Conservation (phyloP, 768 basidiomycete species). For the Lactarius deliciosus region DNA sequence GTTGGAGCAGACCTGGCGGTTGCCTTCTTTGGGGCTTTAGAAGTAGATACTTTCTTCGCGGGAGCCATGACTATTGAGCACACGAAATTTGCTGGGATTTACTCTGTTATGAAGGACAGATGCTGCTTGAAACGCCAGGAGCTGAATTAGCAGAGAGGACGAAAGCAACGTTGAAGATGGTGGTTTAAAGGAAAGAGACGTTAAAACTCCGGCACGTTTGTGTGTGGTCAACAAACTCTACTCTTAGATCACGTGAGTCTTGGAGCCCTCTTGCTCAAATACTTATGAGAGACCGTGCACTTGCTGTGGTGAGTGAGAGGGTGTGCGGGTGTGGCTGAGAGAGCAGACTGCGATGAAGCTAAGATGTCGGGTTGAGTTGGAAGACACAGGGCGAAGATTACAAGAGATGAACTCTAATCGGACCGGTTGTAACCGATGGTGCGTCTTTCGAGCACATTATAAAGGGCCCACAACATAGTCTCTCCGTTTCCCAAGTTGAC, state of each 20-base stretch:
- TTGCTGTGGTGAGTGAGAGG: constrained; percentile 1
- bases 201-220: constrained; percentile 33
- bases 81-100: constrained; percentile 35
- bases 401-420: constrained; percentile 12
- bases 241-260: constrained; percentile 31
- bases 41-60: constrained; percentile 41
- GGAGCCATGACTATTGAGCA: constrained; percentile 41
- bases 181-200: constrained; percentile 42
- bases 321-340: constrained; percentile 5
- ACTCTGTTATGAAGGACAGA: constrained; percentile 28
- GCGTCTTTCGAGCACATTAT: not conserved
- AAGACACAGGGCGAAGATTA: constrained; percentile 18
- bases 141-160: constrained; percentile 30
- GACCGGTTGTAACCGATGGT: not conserved
- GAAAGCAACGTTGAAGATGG: constrained; percentile 43
- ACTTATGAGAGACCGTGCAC: constrained; percentile 4
- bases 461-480: not conserved
- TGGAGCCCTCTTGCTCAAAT: constrained; percentile 20
- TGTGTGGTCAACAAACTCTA: constrained; percentile 32
- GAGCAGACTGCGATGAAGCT: constrained; percentile 3
- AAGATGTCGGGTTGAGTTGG: constrained; percentile 6
- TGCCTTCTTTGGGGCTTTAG: constrained; percentile 51
- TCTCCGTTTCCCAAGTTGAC: not conserved
- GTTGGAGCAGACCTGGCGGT: constrained; percentile 41
- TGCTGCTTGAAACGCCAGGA: constrained; percentile 25